Conservation (phyloP, 495 filamentous ascomycete species). For the Aspergillus indologenus region DNA sequence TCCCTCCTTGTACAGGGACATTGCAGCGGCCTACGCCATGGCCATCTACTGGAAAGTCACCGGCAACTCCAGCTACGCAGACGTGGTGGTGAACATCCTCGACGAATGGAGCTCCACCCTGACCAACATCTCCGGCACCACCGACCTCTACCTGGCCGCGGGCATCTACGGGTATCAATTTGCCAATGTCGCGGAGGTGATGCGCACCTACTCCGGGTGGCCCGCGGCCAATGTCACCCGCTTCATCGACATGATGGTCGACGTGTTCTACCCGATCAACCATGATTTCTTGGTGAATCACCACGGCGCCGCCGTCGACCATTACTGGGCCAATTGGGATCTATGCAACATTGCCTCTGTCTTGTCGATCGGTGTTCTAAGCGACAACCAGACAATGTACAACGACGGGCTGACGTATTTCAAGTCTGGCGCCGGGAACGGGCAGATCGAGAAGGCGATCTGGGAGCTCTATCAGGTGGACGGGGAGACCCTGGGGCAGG, state of each 20-base stretch:
- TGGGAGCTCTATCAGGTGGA: constrained; percentile 24
- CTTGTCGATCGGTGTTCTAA: constrained; percentile 37
- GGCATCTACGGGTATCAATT: constrained; percentile 47
- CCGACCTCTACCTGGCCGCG: constrained; percentile 39
- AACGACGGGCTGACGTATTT: constrained; percentile 36
- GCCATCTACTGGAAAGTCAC: constrained; percentile 42
- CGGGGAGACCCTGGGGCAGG: constrained; percentile 31
- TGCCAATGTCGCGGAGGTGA: constrained; percentile 44
- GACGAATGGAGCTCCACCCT: constrained; percentile 40
- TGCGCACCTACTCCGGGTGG: constrained; percentile 38
- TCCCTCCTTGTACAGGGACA: constrained; percentile 33
- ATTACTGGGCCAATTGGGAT: constrained; percentile 49
- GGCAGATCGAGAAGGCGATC: constrained; percentile 30
- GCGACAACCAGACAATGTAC: constrained; percentile 41
- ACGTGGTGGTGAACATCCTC: constrained; percentile 33
- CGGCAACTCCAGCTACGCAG: constrained; percentile 32
- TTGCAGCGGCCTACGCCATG: constrained; percentile 37
- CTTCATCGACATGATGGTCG: constrained; percentile 23
- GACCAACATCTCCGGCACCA: constrained; percentile 29
- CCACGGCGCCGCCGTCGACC: constrained; percentile 27
- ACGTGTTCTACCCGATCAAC: constrained; percentile 38
- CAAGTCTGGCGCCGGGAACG: constrained; percentile 36
- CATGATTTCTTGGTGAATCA: constrained; percentile 31
- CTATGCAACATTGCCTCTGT: constrained; percentile 40
- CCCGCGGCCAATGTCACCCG: constrained; percentile 17